phyloP scores from a whole-genome alignment of 495 filamentous ascomycete genomes.

The Aspergillus nanangensis region DNA sequence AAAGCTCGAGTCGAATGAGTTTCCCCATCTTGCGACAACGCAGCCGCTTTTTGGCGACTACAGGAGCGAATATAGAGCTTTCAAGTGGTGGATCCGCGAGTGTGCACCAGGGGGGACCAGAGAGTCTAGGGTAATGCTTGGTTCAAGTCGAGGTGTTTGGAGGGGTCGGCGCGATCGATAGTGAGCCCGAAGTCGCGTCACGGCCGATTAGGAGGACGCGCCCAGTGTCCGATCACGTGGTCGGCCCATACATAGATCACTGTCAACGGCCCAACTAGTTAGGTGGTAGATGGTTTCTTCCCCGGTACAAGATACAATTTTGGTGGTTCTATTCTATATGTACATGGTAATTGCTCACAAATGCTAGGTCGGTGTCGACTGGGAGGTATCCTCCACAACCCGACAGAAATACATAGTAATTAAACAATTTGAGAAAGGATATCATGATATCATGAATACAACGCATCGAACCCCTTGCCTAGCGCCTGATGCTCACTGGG shows the following conservation, averaged over 20 bases:
- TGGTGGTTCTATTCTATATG: not conserved
- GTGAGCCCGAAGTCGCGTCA: slow-evolving; percentile 14
- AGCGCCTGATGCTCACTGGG: slow-evolving; percentile 15
- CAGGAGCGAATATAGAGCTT: slow-evolving; percentile 14
- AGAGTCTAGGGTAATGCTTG: slow-evolving; percentile 1
- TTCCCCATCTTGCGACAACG: slow-evolving; percentile 63
- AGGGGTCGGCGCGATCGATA: slow-evolving; percentile 18
- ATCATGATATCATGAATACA: not conserved
- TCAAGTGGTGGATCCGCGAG: slow-evolving; percentile 5
- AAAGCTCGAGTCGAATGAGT: slow-evolving; percentile 89
- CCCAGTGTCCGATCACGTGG: slow-evolving; percentile 17
- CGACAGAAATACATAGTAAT: too few species aligned
- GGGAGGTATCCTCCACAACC: too few species aligned
- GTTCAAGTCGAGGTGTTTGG: slow-evolving; percentile 11
- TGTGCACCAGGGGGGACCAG: not conserved
- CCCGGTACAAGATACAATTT: not conserved
- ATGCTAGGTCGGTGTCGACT: too few species aligned
- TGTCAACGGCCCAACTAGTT: not conserved
- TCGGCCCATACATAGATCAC: not conserved
- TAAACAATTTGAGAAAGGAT: slow-evolving; percentile 6
- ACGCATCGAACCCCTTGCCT: not conserved
- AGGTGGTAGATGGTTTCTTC: not conserved
- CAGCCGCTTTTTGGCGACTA: slow-evolving; percentile 29
- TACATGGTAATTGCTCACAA: slow-evolving; percentile 5
- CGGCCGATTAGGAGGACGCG: slow-evolving; percentile 14